Conservation (phyloP, 2,329 filamentous ascomycete genomes). For the Aspergillus sp. region DNA sequence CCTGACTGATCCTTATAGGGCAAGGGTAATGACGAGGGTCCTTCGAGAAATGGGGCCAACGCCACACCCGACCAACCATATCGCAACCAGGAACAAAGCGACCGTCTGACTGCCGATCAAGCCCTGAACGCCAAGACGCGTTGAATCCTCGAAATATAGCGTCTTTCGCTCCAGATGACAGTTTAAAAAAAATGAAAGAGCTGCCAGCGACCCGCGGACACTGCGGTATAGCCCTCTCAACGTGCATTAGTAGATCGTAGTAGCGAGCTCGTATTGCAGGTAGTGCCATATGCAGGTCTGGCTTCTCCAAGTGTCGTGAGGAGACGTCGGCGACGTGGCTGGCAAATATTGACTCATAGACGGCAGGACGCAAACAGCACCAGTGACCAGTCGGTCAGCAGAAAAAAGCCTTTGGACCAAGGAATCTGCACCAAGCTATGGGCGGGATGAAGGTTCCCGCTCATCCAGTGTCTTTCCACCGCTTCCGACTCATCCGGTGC, state of each 20-base stretch:
- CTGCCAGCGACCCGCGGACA: neutral
- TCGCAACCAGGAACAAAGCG: neutral
- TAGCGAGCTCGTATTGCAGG: neutral
- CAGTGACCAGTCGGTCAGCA: neutral
- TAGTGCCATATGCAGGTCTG: neutral
- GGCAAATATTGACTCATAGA: neutral
- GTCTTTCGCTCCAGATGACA: neutral
- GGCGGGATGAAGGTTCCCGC: conserved; percentile 11
- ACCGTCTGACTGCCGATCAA: conserved; percentile 18
- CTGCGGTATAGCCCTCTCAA: neutral
- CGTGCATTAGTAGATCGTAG: neutral
- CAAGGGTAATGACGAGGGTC: conserved; percentile 1
- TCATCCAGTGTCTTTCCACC: conserved; percentile 21
- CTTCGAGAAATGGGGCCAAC: neutral
- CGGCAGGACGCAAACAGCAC: neutral
- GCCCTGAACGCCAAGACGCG: conserved; percentile 23
- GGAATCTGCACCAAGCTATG: conserved; percentile 1
- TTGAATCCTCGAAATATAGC: conserved; percentile 1
- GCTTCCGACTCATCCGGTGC: conserved; percentile 30
- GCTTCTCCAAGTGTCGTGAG: neutral
- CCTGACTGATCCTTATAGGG: conserved; percentile 22
- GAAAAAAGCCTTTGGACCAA: neutral
- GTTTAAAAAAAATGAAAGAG: neutral
- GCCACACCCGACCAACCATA: neutral
- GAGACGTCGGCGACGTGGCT: neutral